A percentile compares a stretch with the other conserved stretches of the same genome.
Evolutionary conservation across 2,329 filamentous ascomycete genomes (phyloP).

Genomic region (Clarireedia paspali): DNA sequence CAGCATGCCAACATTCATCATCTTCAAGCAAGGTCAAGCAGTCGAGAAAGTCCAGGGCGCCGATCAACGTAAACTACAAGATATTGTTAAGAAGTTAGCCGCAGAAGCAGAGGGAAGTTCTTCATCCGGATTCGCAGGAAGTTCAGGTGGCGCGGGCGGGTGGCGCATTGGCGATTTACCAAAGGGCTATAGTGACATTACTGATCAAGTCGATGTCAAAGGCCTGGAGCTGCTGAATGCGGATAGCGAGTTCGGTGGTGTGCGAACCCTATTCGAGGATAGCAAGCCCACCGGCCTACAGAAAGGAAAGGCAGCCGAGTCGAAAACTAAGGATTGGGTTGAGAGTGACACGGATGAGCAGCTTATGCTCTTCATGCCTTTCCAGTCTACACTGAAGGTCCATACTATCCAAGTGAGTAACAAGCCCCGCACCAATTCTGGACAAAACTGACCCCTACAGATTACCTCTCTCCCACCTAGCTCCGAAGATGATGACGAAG

Average conservation of each 20-base stretch:
- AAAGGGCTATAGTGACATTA: conserved; percentile 76
- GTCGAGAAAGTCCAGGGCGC: conserved; percentile 67
- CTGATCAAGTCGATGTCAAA: conserved; percentile 69
- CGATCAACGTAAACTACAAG: conserved; percentile 61
- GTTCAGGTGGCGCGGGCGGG: conserved; percentile 35
- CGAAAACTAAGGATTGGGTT: conserved; percentile 66
- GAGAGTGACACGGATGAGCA: conserved; percentile 97
- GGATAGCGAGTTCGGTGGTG: conserved; percentile 66
- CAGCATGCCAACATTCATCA: conserved; percentile 80
- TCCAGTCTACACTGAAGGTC: conserved; percentile 80
- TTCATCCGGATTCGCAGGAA: conserved; percentile 25
- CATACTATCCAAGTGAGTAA: conserved; percentile 63
- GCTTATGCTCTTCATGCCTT: conserved; percentile 85
- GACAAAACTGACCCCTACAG: conserved; percentile 34
- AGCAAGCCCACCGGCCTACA: conserved; percentile 57
- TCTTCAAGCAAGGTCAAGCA: conserved; percentile 67
- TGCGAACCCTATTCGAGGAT: conserved; percentile 65
- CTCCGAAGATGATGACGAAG: conserved; percentile 57
- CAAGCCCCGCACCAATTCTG: not conserved
- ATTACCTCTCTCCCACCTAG: conserved; percentile 71
- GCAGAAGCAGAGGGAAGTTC: conserved; percentile 49
- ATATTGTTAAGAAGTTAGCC: conserved; percentile 63
- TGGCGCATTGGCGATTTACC: conserved; percentile 75
- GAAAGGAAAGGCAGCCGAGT: conserved; percentile 45
- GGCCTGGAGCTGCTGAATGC: conserved; percentile 84